Conservation (phyloP, 139 green algal genomes). For the Chlamydomonas eustigma region DNA sequence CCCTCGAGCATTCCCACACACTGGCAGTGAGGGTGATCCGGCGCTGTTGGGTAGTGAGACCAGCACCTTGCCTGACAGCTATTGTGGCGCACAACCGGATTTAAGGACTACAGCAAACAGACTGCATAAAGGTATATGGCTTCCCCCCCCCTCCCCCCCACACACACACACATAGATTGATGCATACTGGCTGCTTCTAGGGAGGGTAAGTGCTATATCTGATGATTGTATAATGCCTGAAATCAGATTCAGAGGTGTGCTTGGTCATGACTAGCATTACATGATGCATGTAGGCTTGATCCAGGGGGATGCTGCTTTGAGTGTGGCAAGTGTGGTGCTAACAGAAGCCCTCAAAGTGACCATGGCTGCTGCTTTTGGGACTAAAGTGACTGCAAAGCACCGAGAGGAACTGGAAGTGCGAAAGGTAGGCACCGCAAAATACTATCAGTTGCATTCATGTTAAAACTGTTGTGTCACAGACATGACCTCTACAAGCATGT, state of each 20-base stretch:
- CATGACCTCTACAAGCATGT: too few species aligned
- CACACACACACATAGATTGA: too few species aligned
- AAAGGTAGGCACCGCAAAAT: too few species aligned
- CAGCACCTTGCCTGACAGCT: background rate
- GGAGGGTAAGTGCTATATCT: background rate
- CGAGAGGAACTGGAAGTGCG: background rate
- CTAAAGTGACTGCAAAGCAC: background rate
- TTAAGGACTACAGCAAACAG: background rate
- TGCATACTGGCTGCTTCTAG: too few species aligned
- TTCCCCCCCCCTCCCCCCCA: too few species aligned
- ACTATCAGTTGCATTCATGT: too few species aligned
- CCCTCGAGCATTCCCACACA: too few species aligned
- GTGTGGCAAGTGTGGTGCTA: slow-evolving; percentile 1
- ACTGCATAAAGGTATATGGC: background rate
- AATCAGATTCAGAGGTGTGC: background rate
- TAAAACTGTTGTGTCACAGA: too few species aligned
- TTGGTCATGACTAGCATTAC: background rate
- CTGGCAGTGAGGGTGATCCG: too few species aligned
- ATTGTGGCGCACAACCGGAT: background rate
- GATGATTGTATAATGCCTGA: background rate
- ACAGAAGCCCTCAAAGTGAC: slow-evolving; percentile 10
- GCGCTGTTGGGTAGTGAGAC: too few species aligned
- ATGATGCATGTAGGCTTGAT: background rate
- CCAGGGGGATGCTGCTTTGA: background rate
- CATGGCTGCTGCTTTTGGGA: background rate